Percentiles rank a stretch among this genome's conserved stretches.
Conservation (phyloP, 352 stramenopile species). For the Globisporangium spinosum region DNA sequence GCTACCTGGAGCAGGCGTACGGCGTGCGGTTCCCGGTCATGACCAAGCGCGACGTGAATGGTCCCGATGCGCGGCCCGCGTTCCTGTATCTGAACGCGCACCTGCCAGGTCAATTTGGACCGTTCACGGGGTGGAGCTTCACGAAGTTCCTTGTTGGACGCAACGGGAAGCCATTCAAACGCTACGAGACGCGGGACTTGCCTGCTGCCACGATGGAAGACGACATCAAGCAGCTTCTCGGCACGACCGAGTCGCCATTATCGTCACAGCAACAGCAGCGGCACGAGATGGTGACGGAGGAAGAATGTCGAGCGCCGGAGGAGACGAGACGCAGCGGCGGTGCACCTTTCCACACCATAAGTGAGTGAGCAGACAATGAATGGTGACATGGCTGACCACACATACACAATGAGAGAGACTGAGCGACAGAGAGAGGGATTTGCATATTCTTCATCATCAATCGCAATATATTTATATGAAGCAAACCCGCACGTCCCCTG, state of each 20-base stretch:
- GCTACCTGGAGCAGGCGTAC: slow-evolving; percentile 26
- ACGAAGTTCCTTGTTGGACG: slow-evolving; percentile 62
- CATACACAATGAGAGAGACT: background rate
- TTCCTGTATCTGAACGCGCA: slow-evolving; percentile 66
- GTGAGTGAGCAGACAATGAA: background rate
- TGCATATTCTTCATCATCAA: background rate
- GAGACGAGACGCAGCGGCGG: background rate
- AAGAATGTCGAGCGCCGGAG: background rate
- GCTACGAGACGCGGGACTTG: slow-evolving; percentile 33
- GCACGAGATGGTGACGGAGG: slow-evolving; percentile 1
- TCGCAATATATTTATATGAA: slow-evolving; percentile 21
- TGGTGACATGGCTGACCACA: background rate
- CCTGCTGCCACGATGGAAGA: slow-evolving; percentile 33
- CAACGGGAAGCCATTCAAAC: slow-evolving; percentile 33
- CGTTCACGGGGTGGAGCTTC: slow-evolving; percentile 68
- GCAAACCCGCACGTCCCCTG: background rate
- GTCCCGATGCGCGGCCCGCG: slow-evolving; percentile 49
- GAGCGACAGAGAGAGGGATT: background rate
- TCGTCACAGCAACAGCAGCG: background rate
- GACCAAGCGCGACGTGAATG: slow-evolving; percentile 72
- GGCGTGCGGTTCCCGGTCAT: slow-evolving; percentile 35
- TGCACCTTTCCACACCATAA: background rate
- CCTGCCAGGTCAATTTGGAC: slow-evolving; percentile 26
- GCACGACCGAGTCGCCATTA: background rate
- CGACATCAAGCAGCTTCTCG: slow-evolving; percentile 34